These are phyloP conservation scores for Castanea sativa DNA, from an alignment of 306 rosid species.

Conservation along the genomic window DNA sequence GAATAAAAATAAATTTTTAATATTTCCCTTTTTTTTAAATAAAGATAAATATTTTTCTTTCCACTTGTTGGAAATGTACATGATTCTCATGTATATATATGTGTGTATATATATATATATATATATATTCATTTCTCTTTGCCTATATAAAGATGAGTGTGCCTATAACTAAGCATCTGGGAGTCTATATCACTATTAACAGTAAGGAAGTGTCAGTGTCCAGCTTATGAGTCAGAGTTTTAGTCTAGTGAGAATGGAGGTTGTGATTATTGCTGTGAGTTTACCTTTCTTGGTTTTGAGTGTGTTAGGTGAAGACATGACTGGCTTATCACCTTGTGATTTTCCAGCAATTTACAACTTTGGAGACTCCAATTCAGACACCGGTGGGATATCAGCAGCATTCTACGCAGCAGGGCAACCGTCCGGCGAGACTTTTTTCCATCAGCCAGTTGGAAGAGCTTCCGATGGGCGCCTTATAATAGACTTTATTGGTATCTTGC, in stretches of 20 bases:
- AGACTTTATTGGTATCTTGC: constrained; percentile 55
- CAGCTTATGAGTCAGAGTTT: neutral
- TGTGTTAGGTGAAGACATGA: constrained; percentile 22
- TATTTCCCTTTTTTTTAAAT: neutral
- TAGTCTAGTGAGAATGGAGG: constrained; percentile 23
- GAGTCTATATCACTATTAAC: neutral
- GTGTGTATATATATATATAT: neutral
- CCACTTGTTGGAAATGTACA: neutral
- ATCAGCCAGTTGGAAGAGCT: constrained; percentile 52
- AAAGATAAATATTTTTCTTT: no score
- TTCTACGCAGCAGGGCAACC: constrained; percentile 47
- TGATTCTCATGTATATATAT: neutral
- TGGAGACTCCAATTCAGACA: constrained; percentile 77
- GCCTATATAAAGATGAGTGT: neutral
- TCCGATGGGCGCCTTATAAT: constrained; percentile 73
- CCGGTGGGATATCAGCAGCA: constrained; percentile 64
- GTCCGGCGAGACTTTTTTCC: constrained; percentile 61
- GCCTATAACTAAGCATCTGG: neutral
- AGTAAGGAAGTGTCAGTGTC: neutral
- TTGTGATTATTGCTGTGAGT: constrained; percentile 9
- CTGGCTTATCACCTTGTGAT: constrained; percentile 26
- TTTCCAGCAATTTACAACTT: constrained; percentile 67
- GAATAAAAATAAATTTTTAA: no score
- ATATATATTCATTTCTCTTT: neutral
- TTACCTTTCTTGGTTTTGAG: constrained; percentile 20